Evolutionary conservation across 164 flowering plant species (phyloP).

Genomic region (Liquidambar formosana): DNA sequence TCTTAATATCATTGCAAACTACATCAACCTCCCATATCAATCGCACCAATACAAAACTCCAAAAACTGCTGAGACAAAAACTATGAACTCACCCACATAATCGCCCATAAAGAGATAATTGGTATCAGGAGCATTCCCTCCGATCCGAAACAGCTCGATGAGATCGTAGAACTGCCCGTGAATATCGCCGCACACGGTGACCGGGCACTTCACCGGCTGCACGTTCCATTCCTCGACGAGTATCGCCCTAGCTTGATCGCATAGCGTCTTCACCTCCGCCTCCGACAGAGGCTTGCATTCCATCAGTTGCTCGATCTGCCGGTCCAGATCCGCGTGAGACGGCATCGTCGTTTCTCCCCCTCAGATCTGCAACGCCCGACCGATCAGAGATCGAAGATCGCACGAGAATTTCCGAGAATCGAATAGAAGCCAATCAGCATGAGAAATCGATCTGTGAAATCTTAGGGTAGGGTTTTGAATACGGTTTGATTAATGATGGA

Average conservation of each 20-base stretch:
- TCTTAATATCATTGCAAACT: too few species aligned
- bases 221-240: constrained; percentile 13
- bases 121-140: constrained; percentile 10
- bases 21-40: too few species aligned
- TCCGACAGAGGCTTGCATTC: constrained; percentile 20
- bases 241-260: constrained; percentile 8
- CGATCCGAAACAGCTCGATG: constrained; percentile 10
- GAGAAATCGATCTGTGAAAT: background rate
- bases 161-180: constrained; percentile 15
- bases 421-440: background rate
- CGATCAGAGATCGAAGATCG: constrained; percentile 14
- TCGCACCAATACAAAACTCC: too few species aligned
- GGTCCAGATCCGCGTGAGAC: constrained; percentile 10
- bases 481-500: background rate
- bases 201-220: constrained; percentile 14
- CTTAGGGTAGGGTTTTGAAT: constrained; percentile 3
- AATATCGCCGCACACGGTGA: constrained; percentile 10
- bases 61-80: background rate
- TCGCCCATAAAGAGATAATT: constrained; percentile 16
- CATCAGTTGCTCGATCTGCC: constrained; percentile 22
- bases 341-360: background rate
- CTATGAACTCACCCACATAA: constrained; percentile 9
- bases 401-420: too few species aligned
- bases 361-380: constrained; percentile 10
- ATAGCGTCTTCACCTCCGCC: constrained; percentile 6